Percentiles rank a stretch among this genome's conserved stretches.
These are phyloP conservation scores for Spergularia bocconei DNA, from an alignment of 148 eudicot genomes.

Conservation along the genomic window DNA sequence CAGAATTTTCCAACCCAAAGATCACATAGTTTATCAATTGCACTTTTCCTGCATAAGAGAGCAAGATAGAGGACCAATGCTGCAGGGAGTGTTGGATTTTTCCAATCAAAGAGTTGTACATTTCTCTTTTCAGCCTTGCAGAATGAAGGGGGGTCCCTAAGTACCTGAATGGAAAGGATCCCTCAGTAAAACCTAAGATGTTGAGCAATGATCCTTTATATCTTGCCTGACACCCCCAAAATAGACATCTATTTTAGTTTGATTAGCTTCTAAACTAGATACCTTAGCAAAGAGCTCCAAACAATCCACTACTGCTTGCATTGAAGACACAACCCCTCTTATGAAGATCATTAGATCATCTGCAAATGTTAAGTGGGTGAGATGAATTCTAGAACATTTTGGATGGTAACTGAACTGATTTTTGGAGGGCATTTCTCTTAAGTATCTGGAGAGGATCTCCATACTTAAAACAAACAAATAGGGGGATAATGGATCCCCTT, in stretches of 20 bases:
- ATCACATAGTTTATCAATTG: neutral
- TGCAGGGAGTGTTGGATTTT: too few species aligned
- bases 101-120: neutral
- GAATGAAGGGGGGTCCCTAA: neutral
- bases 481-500: neutral
- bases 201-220: neutral
- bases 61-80: neutral
- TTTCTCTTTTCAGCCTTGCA: neutral
- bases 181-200: neutral
- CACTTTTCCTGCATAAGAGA: neutral
- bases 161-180: neutral
- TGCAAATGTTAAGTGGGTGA: neutral
- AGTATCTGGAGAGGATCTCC: neutral
- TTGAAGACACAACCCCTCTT: neutral
- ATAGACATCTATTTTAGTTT: neutral
- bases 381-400: neutral
- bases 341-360: neutral
- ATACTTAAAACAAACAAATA: neutral
- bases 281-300: neutral
- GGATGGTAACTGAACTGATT: neutral
- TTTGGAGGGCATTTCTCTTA: neutral
- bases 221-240: neutral
- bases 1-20: neutral
- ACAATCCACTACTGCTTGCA: neutral
- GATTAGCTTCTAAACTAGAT: neutral